Evolutionary conservation across 2,329 filamentous ascomycete species (phyloP), one percentile per base, ranked within the genome.

Genomic region (Phyllosticta citrichinensis): DNA sequence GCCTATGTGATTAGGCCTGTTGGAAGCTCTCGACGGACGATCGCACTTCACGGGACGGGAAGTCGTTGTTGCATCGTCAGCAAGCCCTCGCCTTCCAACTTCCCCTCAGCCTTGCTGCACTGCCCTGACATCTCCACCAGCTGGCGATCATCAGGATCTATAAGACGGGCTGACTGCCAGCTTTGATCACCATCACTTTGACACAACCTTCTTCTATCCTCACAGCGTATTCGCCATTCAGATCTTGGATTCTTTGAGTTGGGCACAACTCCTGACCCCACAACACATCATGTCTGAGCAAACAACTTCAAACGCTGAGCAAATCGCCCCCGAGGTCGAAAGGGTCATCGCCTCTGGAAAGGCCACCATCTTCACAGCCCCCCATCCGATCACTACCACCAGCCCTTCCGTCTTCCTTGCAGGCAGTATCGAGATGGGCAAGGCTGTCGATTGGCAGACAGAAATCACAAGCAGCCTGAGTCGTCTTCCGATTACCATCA

Each of bases 331-430:
- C 19, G 52, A 62, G n/a, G 65, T 64, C 4, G 24, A 20, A 40
- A 20, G 55, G 30, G 33, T 50, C 52, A 11, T 51, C 33, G 58
- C 40, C 57, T 62, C 60, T 47, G 40, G 40, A n/a, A 65, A 40
- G 61, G 24, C 57, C 62, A 63, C 65, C 11, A 56, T 54, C 19
- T 52, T 56, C 50, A 40, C 20, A 22, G 69, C 33, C 56, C 69
- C 63, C 66, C 66, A 56, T 66, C 70, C 51, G 68, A 69, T 11
- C 2, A 24, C 54, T 1, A 65, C 67, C 14, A 60, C 52, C 4
- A 52, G 30, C 19, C 68, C 67, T 57, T 71, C 77, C 19, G 64
- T 87, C 63, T 87, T 87, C 70, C 78, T 86, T 6, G 82, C 83
- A 0, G 84, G 85, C 47, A 79, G 77, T 40, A 86, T 83, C 20